Evolutionary conservation across 2,329 filamentous ascomycete species (phyloP).

Genomic region (Cryphonectria parasitica): DNA sequence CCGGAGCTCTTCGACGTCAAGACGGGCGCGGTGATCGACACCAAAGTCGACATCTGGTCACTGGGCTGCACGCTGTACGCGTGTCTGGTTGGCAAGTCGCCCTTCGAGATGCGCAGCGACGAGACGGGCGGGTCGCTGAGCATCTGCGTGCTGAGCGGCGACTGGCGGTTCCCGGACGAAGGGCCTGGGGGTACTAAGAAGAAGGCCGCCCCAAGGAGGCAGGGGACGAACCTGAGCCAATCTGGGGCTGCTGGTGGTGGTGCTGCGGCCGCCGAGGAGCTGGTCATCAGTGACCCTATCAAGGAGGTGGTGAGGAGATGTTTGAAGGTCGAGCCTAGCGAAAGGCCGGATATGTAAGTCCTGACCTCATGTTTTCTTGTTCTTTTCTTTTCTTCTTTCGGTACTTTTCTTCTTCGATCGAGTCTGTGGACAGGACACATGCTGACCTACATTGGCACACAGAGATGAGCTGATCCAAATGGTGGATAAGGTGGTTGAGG

Average conservation of each 20-base stretch:
- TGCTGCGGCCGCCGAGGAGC: slow-evolving; percentile 45
- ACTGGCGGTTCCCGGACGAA: slow-evolving; percentile 97
- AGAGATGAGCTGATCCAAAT: slow-evolving; percentile 75
- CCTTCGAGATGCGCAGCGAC: slow-evolving; percentile 93
- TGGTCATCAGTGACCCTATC: slow-evolving; percentile 76
- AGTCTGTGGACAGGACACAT: neutral
- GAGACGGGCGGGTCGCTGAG: slow-evolving; percentile 94
- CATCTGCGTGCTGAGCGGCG: slow-evolving; percentile 88
- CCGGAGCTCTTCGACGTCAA: slow-evolving; percentile 98
- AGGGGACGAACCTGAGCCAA: slow-evolving; percentile 33
- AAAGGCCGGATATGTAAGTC: slow-evolving; percentile 74
- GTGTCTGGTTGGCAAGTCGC: slow-evolving; percentile 93
- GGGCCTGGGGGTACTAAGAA: slow-evolving; percentile 61
- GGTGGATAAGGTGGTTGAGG: slow-evolving; percentile 73
- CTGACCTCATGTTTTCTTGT: neutral
- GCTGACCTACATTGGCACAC: slow-evolving; percentile 12
- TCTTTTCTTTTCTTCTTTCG: neutral
- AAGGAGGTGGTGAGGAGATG: slow-evolving; percentile 88
- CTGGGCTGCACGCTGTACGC: slow-evolving; percentile 97
- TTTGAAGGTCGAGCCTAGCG: slow-evolving; percentile 81
- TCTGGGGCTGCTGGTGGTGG: slow-evolving; percentile 37
- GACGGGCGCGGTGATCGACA: slow-evolving; percentile 88
- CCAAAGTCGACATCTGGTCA: slow-evolving; percentile 98
- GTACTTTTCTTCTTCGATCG: neutral
- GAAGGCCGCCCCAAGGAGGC: slow-evolving; percentile 40